These are phyloP conservation scores for Saccharomycopsis sp. DNA, from an alignment of 805 yeast genomes.

Conservation along the genomic window DNA sequence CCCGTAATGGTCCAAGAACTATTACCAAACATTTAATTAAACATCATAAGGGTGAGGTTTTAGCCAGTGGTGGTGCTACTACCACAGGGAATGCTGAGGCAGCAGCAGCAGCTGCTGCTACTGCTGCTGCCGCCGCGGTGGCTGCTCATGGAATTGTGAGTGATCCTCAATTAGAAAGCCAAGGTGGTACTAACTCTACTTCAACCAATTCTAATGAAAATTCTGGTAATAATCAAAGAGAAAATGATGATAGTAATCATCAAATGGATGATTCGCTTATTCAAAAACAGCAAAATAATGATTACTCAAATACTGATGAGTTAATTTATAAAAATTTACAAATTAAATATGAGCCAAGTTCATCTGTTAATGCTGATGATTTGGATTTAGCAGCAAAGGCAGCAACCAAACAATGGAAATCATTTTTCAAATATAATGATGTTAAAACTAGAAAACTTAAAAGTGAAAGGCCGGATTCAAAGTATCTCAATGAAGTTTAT, in stretches of 20 bases:
- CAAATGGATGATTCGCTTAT: no score
- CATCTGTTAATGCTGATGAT: not conserved
- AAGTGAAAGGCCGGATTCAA: not conserved
- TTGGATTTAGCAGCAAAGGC: slow-evolving; percentile 10
- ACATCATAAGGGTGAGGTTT: slow-evolving; percentile 4
- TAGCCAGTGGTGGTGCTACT: slow-evolving; percentile 6
- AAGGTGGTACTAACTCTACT: no score
- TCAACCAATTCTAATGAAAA: no score
- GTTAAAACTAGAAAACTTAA: slow-evolving; percentile 2
- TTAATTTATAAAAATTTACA: not conserved
- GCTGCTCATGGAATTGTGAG: slow-evolving; percentile 2
- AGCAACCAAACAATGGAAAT: slow-evolving; percentile 15
- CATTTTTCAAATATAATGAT: slow-evolving; percentile 5
- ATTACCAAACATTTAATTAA: slow-evolving; percentile 13
- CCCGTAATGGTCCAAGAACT: slow-evolving; percentile 18
- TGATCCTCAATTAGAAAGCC: not conserved
- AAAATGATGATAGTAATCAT: not conserved
- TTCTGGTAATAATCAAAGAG: not conserved
- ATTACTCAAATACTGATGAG: not conserved
- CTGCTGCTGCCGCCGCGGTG: slow-evolving; percentile 10
- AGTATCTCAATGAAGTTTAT: slow-evolving; percentile 1
- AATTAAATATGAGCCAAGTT: not conserved
- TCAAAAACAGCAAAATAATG: not conserved
- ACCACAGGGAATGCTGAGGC: not conserved
- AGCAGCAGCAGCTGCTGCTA: not conserved